Conservation (phyloP, 208 protist genomes). For the Vickermania spadyakhi region DNA sequence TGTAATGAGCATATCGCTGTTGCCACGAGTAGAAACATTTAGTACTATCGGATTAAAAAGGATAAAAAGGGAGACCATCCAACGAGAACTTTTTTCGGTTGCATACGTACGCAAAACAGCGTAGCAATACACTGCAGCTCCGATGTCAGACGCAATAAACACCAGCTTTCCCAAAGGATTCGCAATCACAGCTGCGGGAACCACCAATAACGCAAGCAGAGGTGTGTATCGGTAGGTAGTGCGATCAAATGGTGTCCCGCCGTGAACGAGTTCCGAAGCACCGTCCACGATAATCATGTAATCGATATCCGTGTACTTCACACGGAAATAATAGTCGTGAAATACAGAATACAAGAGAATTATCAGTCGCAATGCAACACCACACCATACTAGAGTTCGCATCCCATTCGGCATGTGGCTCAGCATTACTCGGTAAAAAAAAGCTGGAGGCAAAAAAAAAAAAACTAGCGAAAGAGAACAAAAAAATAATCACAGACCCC, state of each 20-base stretch:
- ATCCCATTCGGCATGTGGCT: not conserved
- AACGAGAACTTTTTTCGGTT: slow-evolving; percentile 45
- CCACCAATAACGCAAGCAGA: slow-evolving; percentile 71
- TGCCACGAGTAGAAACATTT: slow-evolving; percentile 91
- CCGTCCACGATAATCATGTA: slow-evolving; percentile 95
- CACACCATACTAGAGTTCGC: slow-evolving; percentile 20
- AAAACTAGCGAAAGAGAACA: too few relatives aligned
- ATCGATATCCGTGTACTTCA: slow-evolving; percentile 96
- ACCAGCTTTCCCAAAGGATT: slow-evolving; percentile 79
- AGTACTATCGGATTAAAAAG: slow-evolving; percentile 90
- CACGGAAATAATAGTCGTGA: slow-evolving; percentile 67
- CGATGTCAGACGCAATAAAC: slow-evolving; percentile 77
- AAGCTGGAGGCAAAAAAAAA: too few relatives aligned
- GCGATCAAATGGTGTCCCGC: slow-evolving; percentile 84
- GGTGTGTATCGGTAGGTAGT: slow-evolving; percentile 95
- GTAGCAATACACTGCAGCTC: slow-evolving; percentile 62
- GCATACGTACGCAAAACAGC: slow-evolving; percentile 45
- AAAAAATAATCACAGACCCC: too few relatives aligned
- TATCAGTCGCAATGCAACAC: slow-evolving; percentile 39
- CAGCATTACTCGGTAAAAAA: too few relatives aligned
- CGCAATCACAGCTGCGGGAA: slow-evolving; percentile 63
- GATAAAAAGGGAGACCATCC: slow-evolving; percentile 69
- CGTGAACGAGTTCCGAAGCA: slow-evolving; percentile 66
- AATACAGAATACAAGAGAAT: slow-evolving; percentile 71
- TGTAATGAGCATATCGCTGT: slow-evolving; percentile 89